Conservation (phyloP, 257 asterid species). For the Cruciata laevipes region DNA sequence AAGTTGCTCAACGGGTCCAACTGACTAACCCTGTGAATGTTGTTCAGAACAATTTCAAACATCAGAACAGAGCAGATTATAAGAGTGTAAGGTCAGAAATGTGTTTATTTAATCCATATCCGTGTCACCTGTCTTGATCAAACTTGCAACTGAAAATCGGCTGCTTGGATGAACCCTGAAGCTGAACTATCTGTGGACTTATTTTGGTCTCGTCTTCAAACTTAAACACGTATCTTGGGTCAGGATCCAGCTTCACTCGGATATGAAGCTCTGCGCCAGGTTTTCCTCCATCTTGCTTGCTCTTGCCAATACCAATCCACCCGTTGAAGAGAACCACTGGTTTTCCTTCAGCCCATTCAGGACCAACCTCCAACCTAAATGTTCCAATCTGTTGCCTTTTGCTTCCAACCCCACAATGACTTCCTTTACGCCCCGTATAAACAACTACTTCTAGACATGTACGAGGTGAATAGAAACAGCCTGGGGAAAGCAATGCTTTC, state of each 20-base stretch:
- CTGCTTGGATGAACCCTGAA: constrained; percentile 73
- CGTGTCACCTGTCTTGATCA: constrained; percentile 71
- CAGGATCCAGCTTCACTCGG: constrained; percentile 85
- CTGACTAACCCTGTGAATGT: constrained; percentile 59
- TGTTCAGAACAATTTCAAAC: constrained; percentile 6
- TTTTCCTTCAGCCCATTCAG: constrained; percentile 91
- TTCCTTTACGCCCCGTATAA: constrained; percentile 69
- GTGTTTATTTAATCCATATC: neutral
- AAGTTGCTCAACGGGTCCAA: constrained; percentile 61
- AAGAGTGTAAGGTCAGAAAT: neutral
- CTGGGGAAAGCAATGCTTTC: constrained; percentile 62
- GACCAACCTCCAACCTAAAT: constrained; percentile 69
- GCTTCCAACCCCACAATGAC: constrained; percentile 73
- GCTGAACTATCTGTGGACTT: constrained; percentile 89
- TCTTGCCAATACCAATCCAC: constrained; percentile 89
- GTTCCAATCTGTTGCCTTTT: constrained; percentile 81
- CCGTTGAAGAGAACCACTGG: constrained; percentile 70
- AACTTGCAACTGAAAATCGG: constrained; percentile 97
- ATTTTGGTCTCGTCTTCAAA: constrained; percentile 80
- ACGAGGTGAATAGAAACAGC: constrained; percentile 63
- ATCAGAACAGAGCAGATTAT: neutral
- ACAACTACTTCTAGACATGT: constrained; percentile 74
- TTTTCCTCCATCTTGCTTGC: constrained; percentile 56
- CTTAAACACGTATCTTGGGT: constrained; percentile 87
- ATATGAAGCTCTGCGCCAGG: constrained; percentile 79